These are phyloP conservation scores for Elongisporangium undulatum DNA, from an alignment of 352 stramenopile genomes.

Conservation along the genomic window DNA sequence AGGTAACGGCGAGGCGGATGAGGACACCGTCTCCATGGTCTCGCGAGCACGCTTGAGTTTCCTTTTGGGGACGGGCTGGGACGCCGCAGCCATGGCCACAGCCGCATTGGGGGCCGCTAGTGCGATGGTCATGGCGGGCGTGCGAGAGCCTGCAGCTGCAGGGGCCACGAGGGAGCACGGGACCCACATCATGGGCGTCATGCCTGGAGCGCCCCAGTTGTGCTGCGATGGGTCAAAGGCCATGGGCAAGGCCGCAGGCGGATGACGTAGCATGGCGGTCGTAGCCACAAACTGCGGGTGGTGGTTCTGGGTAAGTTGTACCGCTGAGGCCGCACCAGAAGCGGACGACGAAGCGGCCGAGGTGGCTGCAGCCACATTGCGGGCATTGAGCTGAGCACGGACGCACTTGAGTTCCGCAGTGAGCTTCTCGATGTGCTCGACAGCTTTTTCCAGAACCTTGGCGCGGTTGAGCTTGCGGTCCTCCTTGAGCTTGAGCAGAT, in stretches of 20 bases:
- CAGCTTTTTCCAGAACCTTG: constrained; percentile 63
- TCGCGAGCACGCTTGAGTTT: constrained; percentile 2
- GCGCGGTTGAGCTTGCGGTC: constrained; percentile 62
- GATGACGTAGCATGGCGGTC: background rate
- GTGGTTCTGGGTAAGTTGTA: background rate
- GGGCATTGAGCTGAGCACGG: constrained; percentile 6
- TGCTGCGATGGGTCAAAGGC: constrained; percentile 15
- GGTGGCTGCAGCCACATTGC: constrained; percentile 9
- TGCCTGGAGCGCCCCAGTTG: constrained; percentile 14
- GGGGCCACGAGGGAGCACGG: constrained; percentile 26
- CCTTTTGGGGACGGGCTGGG: background rate
- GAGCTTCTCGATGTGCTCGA: constrained; percentile 55
- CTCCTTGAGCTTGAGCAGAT: constrained; percentile 48
- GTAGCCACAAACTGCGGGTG: background rate
- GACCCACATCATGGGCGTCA: constrained; percentile 36
- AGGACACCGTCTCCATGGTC: background rate
- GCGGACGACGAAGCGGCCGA: constrained; percentile 3
- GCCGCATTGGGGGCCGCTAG: background rate
- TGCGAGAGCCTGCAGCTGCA: background rate
- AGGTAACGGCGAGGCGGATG: background rate
- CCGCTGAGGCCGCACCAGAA: constrained; percentile 1
- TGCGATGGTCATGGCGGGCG: background rate
- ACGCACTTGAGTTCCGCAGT: constrained; percentile 27
- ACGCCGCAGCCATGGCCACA: background rate
- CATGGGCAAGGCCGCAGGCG: constrained; percentile 6